Base-by-base conservation (phyloP, 108 stramenopile genomes). In the Schizochytrium sp. region DNA sequence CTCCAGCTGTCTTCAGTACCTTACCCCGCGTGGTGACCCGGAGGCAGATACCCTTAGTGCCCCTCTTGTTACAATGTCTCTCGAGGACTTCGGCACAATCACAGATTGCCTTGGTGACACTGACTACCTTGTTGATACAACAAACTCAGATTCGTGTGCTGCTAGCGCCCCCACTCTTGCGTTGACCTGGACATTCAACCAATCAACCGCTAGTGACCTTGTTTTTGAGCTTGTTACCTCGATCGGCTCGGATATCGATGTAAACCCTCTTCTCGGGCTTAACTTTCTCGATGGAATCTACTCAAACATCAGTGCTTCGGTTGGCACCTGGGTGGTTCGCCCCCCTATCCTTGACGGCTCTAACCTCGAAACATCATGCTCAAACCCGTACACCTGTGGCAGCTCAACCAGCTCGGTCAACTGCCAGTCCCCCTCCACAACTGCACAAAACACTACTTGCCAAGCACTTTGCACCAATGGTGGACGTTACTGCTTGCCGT, bases 81-180 rank as follows among this genome's bases (percentile, higher is more conserved):
- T 28, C 64, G 64, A 69, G 64, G 64, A 69, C 64, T 69, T 69
- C 44, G 64, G 64, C 2, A 15, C 64, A 38, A 69, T 69, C 15
- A 69, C 64, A 0, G 64, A 69, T 44, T 69, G 64, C 64, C 64
- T 69, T 15, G 64, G 64, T 5, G 64, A 69, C 64, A 69, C 64
- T 44, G 64, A 69, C 64, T 69, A 44, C 2, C 42, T 69, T 15
- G 64, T 5, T 15, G 64, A 7, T 5, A 7, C 12, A 8, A 15
- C 64, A 38, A 28, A 8, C 2, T 44, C 40, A 44, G 64, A 15
- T 15, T 7, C 64, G 12, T 69, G 64, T 44, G 2, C 64, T 8
- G 12, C 7, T 8, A 44, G 5, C 3, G 28, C 28, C 12, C 64
- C 64, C 12, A 69, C 64, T 38, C 0, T 69, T 7, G 19, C 8